phyloP scores from a whole-genome alignment of 2,329 filamentous ascomycete genomes.

The Penicillium vulpinum region DNA sequence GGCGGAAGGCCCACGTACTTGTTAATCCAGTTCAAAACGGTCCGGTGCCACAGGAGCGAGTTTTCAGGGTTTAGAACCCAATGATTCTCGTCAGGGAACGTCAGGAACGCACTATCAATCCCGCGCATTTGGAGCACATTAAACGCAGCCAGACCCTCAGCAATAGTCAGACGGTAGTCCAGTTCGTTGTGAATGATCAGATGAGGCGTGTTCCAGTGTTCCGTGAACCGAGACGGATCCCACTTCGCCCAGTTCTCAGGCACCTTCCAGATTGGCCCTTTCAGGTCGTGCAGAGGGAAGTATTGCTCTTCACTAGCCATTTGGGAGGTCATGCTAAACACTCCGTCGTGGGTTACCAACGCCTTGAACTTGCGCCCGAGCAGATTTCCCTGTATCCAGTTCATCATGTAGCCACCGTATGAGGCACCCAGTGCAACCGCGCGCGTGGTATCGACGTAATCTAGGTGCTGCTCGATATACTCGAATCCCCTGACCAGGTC shows the following conservation, averaged over 20 bases:
- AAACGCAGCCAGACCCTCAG: conserved; percentile 81
- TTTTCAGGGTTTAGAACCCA: conserved; percentile 94
- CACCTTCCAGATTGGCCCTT: conserved; percentile 52
- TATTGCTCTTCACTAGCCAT: conserved; percentile 56
- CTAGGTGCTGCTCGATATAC: conserved; percentile 51
- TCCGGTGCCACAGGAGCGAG: conserved; percentile 82
- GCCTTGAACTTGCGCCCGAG: conserved; percentile 59
- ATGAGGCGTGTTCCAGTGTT: conserved; percentile 82
- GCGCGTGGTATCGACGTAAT: conserved; percentile 55
- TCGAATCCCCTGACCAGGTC: conserved; percentile 58
- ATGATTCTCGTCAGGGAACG: conserved; percentile 77
- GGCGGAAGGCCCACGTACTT: conserved; percentile 55
- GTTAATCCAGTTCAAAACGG: conserved; percentile 77
- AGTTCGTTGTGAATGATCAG: conserved; percentile 87
- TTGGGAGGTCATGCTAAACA: conserved; percentile 47
- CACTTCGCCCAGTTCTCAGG: conserved; percentile 56
- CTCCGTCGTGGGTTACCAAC: conserved; percentile 56
- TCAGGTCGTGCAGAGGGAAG: conserved; percentile 56
- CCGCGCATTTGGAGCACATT: conserved; percentile 76
- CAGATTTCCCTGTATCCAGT: conserved; percentile 58
- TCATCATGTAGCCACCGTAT: conserved; percentile 63
- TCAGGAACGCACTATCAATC: conserved; percentile 74
- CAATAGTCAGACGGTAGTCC: conserved; percentile 83
- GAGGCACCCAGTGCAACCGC: conserved; percentile 56
- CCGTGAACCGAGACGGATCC: conserved; percentile 57